Conservation (phyloP, 192 early-diverging fungal species). For the Gonapodya prolifera region DNA sequence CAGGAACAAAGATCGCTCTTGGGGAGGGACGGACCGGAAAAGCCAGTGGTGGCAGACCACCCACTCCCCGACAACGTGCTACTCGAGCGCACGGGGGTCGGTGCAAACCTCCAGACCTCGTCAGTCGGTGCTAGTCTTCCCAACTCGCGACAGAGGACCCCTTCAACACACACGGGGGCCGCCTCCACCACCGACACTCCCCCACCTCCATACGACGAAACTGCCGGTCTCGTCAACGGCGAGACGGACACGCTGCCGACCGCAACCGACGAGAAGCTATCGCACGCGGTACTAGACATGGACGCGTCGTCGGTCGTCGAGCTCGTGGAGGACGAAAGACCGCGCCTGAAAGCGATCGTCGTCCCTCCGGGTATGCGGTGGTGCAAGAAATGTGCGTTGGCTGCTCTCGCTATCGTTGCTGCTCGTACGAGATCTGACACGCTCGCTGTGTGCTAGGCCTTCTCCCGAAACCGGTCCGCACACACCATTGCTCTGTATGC, state of each 20-base stretch:
- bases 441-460: not conserved
- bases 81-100: not conserved
- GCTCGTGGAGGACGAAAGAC: not conserved
- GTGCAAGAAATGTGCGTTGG: conserved; percentile 1
- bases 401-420: not conserved
- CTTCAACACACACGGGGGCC: not conserved
- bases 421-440: not conserved
- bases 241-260: not conserved
- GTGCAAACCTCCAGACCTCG: not conserved
- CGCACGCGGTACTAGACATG: not conserved
- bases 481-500: conserved; percentile 5
- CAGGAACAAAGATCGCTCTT: not conserved
- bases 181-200: not conserved
- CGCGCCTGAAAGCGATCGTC: not conserved
- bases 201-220: not conserved
- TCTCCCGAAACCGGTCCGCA: not conserved
- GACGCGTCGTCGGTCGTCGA: not conserved
- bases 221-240: not conserved
- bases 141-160: not conserved
- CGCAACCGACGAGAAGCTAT: not conserved
- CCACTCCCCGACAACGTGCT: not conserved
- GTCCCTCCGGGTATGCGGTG: not conserved
- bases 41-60: not conserved
- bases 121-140: not conserved
- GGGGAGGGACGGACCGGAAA: not conserved